These are phyloP conservation scores for Podila epicladia DNA, from an alignment of 192 early-diverging fungal species.

Conservation along the genomic window DNA sequence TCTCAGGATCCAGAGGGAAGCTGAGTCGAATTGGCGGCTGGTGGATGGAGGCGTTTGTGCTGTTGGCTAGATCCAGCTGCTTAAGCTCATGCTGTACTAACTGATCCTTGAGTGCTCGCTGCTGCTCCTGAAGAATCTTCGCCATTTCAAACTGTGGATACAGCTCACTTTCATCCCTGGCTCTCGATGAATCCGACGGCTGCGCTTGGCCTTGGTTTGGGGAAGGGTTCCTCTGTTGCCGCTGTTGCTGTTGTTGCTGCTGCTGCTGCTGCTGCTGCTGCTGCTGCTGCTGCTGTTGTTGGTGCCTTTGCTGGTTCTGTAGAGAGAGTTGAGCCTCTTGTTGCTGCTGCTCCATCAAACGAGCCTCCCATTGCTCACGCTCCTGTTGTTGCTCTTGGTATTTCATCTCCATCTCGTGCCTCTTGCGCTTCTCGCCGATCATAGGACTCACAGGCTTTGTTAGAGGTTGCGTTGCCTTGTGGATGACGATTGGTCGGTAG, in stretches of 20 bases:
- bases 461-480: slow-evolving; percentile 55
- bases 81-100: slow-evolving; percentile 15
- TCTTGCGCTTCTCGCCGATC: slow-evolving; percentile 47
- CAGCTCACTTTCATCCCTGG: slow-evolving; percentile 1
- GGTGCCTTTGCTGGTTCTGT: background rate
- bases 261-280: slow-evolving; percentile 1
- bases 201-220: too few relatives aligned
- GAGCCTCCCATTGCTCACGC: background rate
- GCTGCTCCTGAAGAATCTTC: slow-evolving; percentile 31
- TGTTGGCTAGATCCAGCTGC: slow-evolving; percentile 32
- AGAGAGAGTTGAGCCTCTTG: background rate
- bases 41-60: slow-evolving; percentile 14
- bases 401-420: slow-evolving; percentile 40
- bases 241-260: background rate
- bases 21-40: slow-evolving; percentile 34
- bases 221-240: background rate
- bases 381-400: slow-evolving; percentile 22
- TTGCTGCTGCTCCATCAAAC: background rate
- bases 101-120: slow-evolving; percentile 19
- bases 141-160: slow-evolving; percentile 27
- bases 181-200: background rate
- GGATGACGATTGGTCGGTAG: slow-evolving; percentile 52
- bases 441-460: slow-evolving; percentile 56
- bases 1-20: slow-evolving; percentile 20
- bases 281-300: background rate